These are phyloP conservation scores for Candida easanensis DNA, from an alignment of 805 yeast genomes.

Conservation along the genomic window DNA sequence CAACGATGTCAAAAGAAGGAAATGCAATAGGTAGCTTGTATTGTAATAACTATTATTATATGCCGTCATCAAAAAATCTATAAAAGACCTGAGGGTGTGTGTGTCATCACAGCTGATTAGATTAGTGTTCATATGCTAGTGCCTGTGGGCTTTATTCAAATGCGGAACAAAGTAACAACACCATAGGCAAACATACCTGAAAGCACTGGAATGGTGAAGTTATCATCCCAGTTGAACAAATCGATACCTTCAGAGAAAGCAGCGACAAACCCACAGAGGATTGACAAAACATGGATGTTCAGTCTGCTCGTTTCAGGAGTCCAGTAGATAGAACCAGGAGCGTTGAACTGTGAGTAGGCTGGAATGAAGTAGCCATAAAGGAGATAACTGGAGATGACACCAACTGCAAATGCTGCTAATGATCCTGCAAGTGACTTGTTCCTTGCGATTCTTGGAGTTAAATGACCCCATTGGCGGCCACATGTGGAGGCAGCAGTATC, in stretches of 20 bases:
- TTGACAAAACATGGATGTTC: constrained; percentile 48
- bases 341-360: constrained; percentile 48
- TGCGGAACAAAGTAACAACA: constrained; percentile 38
- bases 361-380: constrained; percentile 79
- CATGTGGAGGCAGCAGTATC: constrained; percentile 96
- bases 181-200: constrained; percentile 64
- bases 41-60: too few relatives aligned
- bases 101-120: too few relatives aligned
- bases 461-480: constrained; percentile 82
- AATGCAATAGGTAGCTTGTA: too few relatives aligned
- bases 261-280: constrained; percentile 76
- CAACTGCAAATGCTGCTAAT: constrained; percentile 76
- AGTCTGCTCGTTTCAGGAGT: constrained; percentile 56
- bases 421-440: constrained; percentile 90
- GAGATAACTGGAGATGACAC: constrained; percentile 60
- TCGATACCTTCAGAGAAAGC: constrained; percentile 85
- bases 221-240: constrained; percentile 79
- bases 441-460: constrained; percentile 72
- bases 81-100: too few relatives aligned
- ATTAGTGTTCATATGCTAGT: too few relatives aligned
- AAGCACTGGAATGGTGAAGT: constrained; percentile 88
- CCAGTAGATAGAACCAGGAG: constrained; percentile 64
- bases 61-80: too few relatives aligned
- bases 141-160: constrained; percentile 6
- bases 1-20: too few relatives aligned